A percentile compares a stretch with the other conserved stretches of the same genome.
Evolutionary conservation across 257 asterid genomes (phyloP).

Genomic region (Datura wrightii): DNA sequence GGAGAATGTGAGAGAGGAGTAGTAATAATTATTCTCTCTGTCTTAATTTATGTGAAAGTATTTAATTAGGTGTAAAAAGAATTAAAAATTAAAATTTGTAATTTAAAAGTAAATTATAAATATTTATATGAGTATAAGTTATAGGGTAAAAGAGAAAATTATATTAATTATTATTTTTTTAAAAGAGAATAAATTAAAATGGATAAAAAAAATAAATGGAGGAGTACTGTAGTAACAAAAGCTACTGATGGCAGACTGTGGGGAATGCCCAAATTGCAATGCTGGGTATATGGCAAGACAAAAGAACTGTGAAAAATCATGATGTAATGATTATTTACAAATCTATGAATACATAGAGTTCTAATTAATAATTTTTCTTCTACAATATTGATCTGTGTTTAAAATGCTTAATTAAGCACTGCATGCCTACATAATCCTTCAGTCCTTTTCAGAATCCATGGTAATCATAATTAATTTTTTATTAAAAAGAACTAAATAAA

Average conservation of each 20-base stretch:
- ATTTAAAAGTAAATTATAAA: too few species aligned
- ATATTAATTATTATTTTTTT: too few species aligned
- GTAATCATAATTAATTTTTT: background rate
- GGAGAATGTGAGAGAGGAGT: too few species aligned
- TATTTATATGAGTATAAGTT: too few species aligned
- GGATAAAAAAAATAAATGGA: too few species aligned
- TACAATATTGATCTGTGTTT: background rate
- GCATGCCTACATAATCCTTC: background rate
- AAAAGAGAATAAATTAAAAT: too few species aligned
- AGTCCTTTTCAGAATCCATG: background rate
- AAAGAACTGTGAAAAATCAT: slow-evolving; percentile 47
- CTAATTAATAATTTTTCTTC: slow-evolving; percentile 26
- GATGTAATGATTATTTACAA: slow-evolving; percentile 47
- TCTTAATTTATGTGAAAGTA: too few species aligned
- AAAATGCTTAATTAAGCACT: background rate
- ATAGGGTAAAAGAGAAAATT: too few species aligned
- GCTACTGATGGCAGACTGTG: slow-evolving; percentile 6
- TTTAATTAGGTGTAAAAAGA: too few species aligned
- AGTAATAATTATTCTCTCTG: too few species aligned
- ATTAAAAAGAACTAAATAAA: background rate
- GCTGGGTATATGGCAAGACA: slow-evolving; percentile 36
- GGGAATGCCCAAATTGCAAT: background rate
- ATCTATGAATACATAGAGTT: background rate
- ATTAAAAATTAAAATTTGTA: too few species aligned
- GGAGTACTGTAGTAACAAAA: too few species aligned